A percentile compares a stretch with the other conserved stretches of the same genome.
These are phyloP conservation scores for Termitomyces sp. DNA, from an alignment of 768 basidiomycete genomes.

Conservation along the genomic window DNA sequence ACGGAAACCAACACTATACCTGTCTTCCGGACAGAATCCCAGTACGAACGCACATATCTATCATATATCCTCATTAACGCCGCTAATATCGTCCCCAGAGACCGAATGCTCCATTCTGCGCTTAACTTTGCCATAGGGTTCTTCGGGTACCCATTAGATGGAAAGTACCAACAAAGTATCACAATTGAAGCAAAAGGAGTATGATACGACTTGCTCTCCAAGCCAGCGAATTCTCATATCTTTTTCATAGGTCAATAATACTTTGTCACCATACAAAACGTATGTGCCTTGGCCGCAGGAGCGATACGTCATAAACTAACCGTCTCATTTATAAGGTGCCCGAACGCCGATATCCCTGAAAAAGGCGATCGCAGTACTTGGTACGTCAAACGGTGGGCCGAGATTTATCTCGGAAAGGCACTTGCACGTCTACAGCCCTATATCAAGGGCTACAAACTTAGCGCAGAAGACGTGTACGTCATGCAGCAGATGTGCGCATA, in stretches of 20 bases:
- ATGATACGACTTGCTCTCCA: constrained; percentile 22
- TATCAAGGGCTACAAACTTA: constrained; percentile 56
- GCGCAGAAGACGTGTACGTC: constrained; percentile 62
- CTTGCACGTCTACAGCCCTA: constrained; percentile 50
- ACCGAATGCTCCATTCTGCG: constrained; percentile 67
- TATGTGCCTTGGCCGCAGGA: constrained; percentile 22
- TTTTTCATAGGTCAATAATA: constrained; percentile 63
- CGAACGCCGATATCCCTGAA: constrained; percentile 42
- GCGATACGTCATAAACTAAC: not conserved
- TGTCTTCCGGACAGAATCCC: constrained; percentile 75
- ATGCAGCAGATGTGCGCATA: constrained; percentile 85
- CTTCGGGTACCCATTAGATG: constrained; percentile 69
- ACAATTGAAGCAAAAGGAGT: constrained; percentile 62
- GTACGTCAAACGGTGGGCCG: constrained; percentile 63
- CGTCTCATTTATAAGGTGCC: constrained; percentile 38
- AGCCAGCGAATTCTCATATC: not conserved
- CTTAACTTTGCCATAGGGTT: constrained; percentile 69
- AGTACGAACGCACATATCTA: constrained; percentile 28
- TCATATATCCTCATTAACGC: too few relatives aligned
- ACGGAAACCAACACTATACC: constrained; percentile 55
- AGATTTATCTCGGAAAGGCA: constrained; percentile 67
- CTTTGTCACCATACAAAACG: constrained; percentile 81
- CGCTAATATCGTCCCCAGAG: constrained; percentile 29
- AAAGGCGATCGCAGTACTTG: constrained; percentile 54
- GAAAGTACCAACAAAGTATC: constrained; percentile 71